These are phyloP conservation scores for Candida patagonica DNA, from an alignment of 805 yeast genomes.

Conservation along the genomic window DNA sequence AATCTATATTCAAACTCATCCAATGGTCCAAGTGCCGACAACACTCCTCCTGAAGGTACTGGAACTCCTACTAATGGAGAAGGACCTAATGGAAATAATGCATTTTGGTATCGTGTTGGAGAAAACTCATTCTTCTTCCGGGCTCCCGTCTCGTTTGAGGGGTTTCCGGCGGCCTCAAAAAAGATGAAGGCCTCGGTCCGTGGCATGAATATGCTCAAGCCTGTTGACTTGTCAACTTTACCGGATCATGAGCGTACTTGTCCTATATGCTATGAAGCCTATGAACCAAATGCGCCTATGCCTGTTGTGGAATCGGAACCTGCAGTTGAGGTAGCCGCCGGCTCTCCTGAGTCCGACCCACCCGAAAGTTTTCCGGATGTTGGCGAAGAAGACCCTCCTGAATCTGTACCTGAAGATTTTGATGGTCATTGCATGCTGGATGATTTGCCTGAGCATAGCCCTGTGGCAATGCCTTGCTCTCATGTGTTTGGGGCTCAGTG, in stretches of 20 bases:
- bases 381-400: constrained; percentile 5
- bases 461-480: constrained; percentile 72
- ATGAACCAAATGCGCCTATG: too few relatives aligned
- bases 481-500: constrained; percentile 87
- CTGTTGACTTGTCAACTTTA: constrained; percentile 22
- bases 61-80: too few relatives aligned
- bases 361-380: neutral
- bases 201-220: constrained; percentile 28
- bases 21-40: too few relatives aligned
- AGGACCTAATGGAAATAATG: neutral
- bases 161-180: neutral
- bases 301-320: neutral
- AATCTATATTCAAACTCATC: too few relatives aligned
- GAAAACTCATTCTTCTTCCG: neutral
- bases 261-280: constrained; percentile 36
- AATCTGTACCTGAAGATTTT: constrained; percentile 3
- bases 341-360: constrained; percentile 13
- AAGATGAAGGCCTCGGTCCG: constrained; percentile 17
- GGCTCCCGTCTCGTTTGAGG: neutral
- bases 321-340: constrained; percentile 6
- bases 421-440: neutral
- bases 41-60: too few relatives aligned
- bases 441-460: constrained; percentile 37
- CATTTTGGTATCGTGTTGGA: neutral
- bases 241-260: constrained; percentile 30